Conservation (phyloP, 169 alveolate species). For the Eimeria maxima region DNA sequence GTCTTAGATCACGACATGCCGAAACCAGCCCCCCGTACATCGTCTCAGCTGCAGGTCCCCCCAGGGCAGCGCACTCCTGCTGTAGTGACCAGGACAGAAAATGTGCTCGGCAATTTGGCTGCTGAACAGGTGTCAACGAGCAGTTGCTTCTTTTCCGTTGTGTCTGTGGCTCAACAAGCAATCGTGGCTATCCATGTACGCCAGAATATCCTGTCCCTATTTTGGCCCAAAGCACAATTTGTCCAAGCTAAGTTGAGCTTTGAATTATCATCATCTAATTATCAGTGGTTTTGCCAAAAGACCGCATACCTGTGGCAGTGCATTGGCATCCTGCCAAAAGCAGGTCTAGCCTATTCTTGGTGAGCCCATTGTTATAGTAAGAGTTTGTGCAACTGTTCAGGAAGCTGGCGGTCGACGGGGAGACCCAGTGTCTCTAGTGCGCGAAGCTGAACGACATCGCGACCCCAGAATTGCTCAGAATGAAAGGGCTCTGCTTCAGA, state of each 20-base stretch:
- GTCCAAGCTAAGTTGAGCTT: too few species aligned
- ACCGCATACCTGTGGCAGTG: not conserved
- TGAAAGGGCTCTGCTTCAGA: not conserved
- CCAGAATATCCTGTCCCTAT: not conserved
- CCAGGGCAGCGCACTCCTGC: not conserved
- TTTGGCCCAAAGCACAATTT: not conserved
- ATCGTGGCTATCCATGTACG: slow-evolving; percentile 52
- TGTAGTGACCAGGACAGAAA: not conserved
- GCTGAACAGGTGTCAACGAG: not conserved
- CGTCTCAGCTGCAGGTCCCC: slow-evolving; percentile 27
- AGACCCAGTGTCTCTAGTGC: slow-evolving; percentile 17
- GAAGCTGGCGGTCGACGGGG: slow-evolving; percentile 66
- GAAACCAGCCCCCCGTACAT: not conserved
- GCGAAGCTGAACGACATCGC: slow-evolving; percentile 39
- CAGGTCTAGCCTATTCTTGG: not conserved
- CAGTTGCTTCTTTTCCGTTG: not conserved
- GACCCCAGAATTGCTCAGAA: not conserved
- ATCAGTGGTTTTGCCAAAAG: not conserved
- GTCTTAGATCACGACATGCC: slow-evolving; percentile 8
- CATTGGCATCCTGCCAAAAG: not conserved
- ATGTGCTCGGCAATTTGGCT: not conserved
- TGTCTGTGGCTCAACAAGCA: slow-evolving; percentile 55
- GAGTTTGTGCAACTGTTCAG: not conserved
- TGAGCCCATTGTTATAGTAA: not conserved
- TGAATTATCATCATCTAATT: not conserved